Evolutionary conservation across 257 asterid species (phyloP), one percentile per base, ranked within the genome.

Genomic region (Mentha longifolia): DNA sequence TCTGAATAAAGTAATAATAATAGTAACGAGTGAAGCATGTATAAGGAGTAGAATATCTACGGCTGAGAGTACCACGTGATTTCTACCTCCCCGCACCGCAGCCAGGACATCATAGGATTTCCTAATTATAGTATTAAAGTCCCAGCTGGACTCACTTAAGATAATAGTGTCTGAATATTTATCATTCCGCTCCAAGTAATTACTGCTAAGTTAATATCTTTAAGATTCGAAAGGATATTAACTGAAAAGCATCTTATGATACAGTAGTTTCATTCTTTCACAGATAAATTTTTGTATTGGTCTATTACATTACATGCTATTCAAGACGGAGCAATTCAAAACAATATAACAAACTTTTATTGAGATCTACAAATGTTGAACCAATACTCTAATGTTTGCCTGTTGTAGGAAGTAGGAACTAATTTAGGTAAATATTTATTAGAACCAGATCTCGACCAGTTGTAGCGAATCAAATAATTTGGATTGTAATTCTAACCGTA

Each of bases 401-500:
- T 16, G 50, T 45, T 47, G 17, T 9, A 67, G 28, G 60, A 31
- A 10, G 17, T 9, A 67, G 28, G 60, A 31, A 10, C 25, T 17
- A 67, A 50, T 49, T 28, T 31, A 33, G 47, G 41, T 16, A 33
- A 10, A 25, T 46, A 33, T 65, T 37, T 10, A 55, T 35, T 35
- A 61, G 67, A 35, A 30, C 7, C 16, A 66, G n/a, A 66, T 50
- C 61, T 12, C 42, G 5, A 31, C 37, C 61, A n/a, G 55, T 49
- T 49, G 22, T 49, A 49, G 39, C 42, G 4, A 45, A 35, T 35
- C 37, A 35, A 35, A 35, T 6, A 35, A 35, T 11, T 55, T 55
- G 61, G 17, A 13, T 50, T 49, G 2, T 49, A 12, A 8, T 50
- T 31, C 31, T n/a, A 50, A 13, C 62, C 22, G 17, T 35, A 17